Evolutionary conservation across 306 rosid species (phyloP).

Genomic region (Cucumis hystrix): DNA sequence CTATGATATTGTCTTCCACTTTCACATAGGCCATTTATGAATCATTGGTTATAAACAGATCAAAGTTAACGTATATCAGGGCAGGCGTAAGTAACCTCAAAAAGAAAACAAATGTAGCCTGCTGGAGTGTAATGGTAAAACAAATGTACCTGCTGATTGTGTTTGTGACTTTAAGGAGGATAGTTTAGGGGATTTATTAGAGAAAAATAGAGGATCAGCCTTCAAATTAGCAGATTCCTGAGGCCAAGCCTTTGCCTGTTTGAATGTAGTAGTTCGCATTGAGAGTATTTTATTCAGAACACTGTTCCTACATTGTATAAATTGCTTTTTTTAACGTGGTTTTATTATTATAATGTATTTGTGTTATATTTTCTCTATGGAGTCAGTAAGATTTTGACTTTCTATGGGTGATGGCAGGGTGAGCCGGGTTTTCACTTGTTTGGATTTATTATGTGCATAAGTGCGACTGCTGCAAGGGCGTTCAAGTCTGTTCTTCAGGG

Average conservation of each 20-base stretch:
- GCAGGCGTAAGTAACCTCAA: neutral
- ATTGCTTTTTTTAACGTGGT: neutral
- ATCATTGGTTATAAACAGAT: neutral
- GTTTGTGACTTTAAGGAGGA: neutral
- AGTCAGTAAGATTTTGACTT: slow-evolving; percentile 12
- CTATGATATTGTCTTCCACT: neutral
- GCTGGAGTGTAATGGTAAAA: neutral
- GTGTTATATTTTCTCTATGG: slow-evolving; percentile 8
- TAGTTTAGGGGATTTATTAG: neutral
- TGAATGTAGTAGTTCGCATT: neutral
- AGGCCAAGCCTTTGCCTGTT: neutral
- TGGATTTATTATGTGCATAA: slow-evolving; percentile 88
- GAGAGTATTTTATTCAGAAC: neutral
- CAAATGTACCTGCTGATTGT: neutral
- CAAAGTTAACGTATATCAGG: neutral
- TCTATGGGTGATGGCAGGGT: slow-evolving; percentile 60
- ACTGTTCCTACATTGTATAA: neutral
- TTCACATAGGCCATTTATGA: neutral
- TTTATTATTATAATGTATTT: neutral
- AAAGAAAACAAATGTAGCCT: neutral
- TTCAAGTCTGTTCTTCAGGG: slow-evolving; percentile 97
- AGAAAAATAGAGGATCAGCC: neutral
- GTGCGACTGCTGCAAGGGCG: slow-evolving; percentile 99
- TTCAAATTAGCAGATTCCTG: neutral
- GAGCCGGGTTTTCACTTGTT: slow-evolving; percentile 89